Base-by-base conservation (phyloP, 371 early-diverging fungal species). In the Choanephora cucurbitarum region DNA sequence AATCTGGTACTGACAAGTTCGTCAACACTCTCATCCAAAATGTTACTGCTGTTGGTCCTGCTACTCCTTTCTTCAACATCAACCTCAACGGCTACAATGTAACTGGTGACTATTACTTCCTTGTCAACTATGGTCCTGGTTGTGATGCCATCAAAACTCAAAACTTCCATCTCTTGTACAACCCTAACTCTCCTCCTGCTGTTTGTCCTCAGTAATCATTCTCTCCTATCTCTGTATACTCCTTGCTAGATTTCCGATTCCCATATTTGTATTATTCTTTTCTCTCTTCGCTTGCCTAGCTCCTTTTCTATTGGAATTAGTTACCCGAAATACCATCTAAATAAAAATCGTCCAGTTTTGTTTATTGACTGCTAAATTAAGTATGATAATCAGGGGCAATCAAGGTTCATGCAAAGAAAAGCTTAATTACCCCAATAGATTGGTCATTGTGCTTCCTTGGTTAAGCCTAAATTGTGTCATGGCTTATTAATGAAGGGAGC, bases 131-230 rank as follows among this genome's bases (percentile, higher is more conserved):
- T 24, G 62, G 65, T 13, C 13, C 33, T 24, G 49, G 42, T 19
- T 71, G 72, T 44, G 50, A 49, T 1, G 44, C 64, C 24, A 58
- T 56, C 40, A 63, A 63, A 15, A 49, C 65, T 18, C 46, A 49
- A 11, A 45, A 57, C 13, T 71, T 71, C 54, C 49, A 67, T 19
- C 65, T 67, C 2, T 32, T 23, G 14, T 64, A 64, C 19, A 67
- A 71, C 49, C 62, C 64, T 8, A 64, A 71, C 49, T 71, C 72
- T 28, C 65, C 62, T 19, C 67, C 67, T 52, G 37, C 60, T 39
- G 13, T 17, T 2, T 64, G 60, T 5, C 45, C 41, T 34, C 44
- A 43, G 32, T 43, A 40, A 55, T 37, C 14, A 32, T 41, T 41
- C 23, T 18, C 17, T 51, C 14, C 28, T 51, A 40, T 34, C 18